Evolutionary conservation across 2,329 filamentous ascomycete genomes (phyloP).

Genomic region (Nemania diffusa): DNA sequence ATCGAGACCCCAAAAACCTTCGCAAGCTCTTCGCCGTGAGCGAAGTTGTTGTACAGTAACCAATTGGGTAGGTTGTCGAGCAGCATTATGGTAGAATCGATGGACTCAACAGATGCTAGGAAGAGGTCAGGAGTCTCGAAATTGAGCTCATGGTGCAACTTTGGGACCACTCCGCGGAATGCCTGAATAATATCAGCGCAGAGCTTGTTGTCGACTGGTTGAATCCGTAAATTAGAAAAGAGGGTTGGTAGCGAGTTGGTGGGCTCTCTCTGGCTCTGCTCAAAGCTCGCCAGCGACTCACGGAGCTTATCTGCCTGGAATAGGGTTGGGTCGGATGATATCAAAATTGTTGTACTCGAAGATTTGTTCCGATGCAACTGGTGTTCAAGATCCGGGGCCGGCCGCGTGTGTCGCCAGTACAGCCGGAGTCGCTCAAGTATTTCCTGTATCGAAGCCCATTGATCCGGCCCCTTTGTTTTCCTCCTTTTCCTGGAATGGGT

Average conservation of each 20-base stretch:
- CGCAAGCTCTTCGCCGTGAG: not conserved
- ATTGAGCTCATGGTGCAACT: not conserved
- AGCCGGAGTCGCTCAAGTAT: not conserved
- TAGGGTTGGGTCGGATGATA: not conserved
- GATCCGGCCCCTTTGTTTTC: not conserved
- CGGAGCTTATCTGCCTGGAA: not conserved
- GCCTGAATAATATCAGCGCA: not conserved
- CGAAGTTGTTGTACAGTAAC: not conserved
- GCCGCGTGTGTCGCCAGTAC: not conserved
- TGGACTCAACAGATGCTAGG: not conserved
- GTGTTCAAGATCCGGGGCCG: not conserved
- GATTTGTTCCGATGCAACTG: not conserved
- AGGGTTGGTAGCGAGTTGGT: not conserved
- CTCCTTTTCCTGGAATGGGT: not conserved
- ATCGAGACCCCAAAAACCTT: not conserved
- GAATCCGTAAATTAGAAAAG: not conserved
- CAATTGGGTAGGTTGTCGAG: not conserved
- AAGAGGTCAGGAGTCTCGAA: not conserved
- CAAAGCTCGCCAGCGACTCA: not conserved
- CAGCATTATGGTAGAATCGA: not conserved
- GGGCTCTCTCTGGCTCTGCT: not conserved
- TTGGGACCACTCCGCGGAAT: not conserved
- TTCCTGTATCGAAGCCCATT: not conserved
- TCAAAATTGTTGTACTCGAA: not conserved
- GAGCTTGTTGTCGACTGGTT: not conserved